Conservation (phyloP, 2,329 filamentous ascomycete species). For the Ustilaginoidea virens region DNA sequence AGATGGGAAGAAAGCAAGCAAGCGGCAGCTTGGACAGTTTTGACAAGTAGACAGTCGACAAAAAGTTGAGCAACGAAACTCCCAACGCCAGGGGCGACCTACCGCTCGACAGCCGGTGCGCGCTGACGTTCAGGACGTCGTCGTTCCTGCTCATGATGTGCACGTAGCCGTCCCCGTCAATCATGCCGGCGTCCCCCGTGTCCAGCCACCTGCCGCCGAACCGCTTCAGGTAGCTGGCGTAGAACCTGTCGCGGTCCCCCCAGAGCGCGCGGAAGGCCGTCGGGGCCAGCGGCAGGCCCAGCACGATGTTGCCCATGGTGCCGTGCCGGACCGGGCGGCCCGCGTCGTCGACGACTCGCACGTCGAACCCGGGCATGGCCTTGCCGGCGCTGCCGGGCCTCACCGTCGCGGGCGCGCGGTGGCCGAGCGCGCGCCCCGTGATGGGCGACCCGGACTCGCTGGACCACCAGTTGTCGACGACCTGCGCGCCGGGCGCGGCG, state of each 20-base stretch:
- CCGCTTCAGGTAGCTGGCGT: slow-evolving; percentile 67
- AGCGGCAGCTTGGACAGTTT: neutral
- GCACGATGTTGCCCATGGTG: slow-evolving; percentile 82
- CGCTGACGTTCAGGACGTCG: slow-evolving; percentile 92
- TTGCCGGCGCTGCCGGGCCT: slow-evolving; percentile 83
- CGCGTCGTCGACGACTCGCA: slow-evolving; percentile 67
- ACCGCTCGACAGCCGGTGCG: slow-evolving; percentile 81
- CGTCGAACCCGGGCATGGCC: slow-evolving; percentile 81
- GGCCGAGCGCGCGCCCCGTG: slow-evolving; percentile 36
- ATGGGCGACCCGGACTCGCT: slow-evolving; percentile 44
- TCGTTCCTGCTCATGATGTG: slow-evolving; percentile 53
- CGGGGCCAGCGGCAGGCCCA: slow-evolving; percentile 68
- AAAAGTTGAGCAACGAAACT: too few species aligned
- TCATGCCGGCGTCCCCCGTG: slow-evolving; percentile 78
- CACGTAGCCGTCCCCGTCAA: slow-evolving; percentile 58
- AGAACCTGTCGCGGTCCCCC: slow-evolving; percentile 75
- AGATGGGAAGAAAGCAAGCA: neutral
- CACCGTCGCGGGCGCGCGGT: slow-evolving; percentile 34
- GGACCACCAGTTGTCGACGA: slow-evolving; percentile 48
- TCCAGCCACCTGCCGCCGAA: slow-evolving; percentile 77
- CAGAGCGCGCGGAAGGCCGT: slow-evolving; percentile 78
- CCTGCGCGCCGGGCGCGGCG: slow-evolving; percentile 42
- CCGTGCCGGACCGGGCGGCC: slow-evolving; percentile 57
- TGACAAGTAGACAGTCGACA: too few species aligned
- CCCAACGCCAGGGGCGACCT: slow-evolving; percentile 13